Evolutionary conservation across 345 rosid genomes (phyloP), one percentile per base, ranked within the genome.

Genomic region (Lumnitzera racemosa): DNA sequence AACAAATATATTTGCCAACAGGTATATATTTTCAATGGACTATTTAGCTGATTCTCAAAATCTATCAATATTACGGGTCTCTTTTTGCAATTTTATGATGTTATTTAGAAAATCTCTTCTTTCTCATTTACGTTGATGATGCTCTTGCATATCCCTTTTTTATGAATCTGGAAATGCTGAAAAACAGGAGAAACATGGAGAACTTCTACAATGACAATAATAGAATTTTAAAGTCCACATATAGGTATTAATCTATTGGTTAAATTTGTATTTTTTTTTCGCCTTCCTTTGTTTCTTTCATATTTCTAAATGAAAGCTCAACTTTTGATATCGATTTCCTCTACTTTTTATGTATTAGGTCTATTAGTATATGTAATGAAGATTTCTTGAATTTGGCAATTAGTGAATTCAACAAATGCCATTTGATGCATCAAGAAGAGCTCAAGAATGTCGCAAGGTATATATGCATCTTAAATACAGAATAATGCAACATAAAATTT

Each of bases 361-460:
- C 68, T 16, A 55, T 47, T 14, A 78, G 70, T 68, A 24, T 70
- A 23, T 66, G 73, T 48, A 76, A 73, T 67, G 61, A 81, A 47
- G 84, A 76, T 69, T 73, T 83, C 72, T 71, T 81, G 66, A 82
- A 78, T 61, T 50, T 91, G 74, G 92, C 95, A 5, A 82, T 70
- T 55, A 86, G 75, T 29, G 87, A 87, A 72, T 89, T 84, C 84
- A 86, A 83, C 71, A 67, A 54, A 58, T 80, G 87, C 69, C 96
- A 85, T 69, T 77, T 81, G 6, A 62, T 81, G 24, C 85, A 80
- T 51, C 73, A 58, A 25, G 65, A 80, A 74, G 98, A 89, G 62
- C 84, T 81, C 65, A 56, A 91, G 63, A 62, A 66, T 61, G 86
- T 89, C 15, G 81, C 64, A 58, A 91, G 96, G 98, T 88, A n/a